These are phyloP conservation scores for Nothophoma quercina DNA, from an alignment of 2,329 filamentous ascomycete species.

Conservation along the genomic window DNA sequence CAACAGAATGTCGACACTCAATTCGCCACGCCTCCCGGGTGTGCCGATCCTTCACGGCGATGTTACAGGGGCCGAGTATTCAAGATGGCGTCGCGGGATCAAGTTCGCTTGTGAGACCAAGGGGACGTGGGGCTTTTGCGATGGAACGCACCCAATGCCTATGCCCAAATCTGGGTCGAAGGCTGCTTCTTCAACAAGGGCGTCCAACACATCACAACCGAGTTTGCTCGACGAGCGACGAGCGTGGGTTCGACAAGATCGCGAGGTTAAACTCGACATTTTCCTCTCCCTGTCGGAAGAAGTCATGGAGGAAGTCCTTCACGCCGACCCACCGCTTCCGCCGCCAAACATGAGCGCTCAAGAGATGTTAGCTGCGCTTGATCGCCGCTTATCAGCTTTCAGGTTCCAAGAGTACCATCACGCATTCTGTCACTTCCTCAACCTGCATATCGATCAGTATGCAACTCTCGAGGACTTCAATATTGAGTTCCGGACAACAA, in stretches of 20 bases:
- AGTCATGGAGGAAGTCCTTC: constrained; percentile 48
- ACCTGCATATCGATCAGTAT: constrained; percentile 47
- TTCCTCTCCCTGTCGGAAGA: constrained; percentile 48
- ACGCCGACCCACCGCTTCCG: constrained; percentile 44
- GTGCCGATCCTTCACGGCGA: constrained; percentile 35
- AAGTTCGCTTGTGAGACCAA: constrained; percentile 41
- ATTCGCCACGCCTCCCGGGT: constrained; percentile 32
- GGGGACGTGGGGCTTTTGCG: constrained; percentile 44
- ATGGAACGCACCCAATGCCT: constrained; percentile 42
- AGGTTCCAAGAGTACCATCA: constrained; percentile 48
- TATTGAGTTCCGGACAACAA: constrained; percentile 39
- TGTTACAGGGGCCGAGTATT: constrained; percentile 41
- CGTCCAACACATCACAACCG: constrained; percentile 34
- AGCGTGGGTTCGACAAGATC: constrained; percentile 46
- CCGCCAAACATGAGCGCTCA: constrained; percentile 41
- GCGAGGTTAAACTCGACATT: constrained; percentile 47
- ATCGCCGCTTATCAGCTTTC: constrained; percentile 37
- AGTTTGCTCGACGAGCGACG: constrained; percentile 44
- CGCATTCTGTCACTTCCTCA: constrained; percentile 48
- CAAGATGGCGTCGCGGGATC: constrained; percentile 44
- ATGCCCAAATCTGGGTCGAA: constrained; percentile 42
- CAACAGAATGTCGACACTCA: constrained; percentile 19
- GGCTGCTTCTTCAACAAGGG: constrained; percentile 26
- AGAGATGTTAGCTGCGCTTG: constrained; percentile 44
- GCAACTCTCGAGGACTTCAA: constrained; percentile 45